phyloP scores from a whole-genome alignment of 805 yeast genomes.

The Yamadazyma philogaea region DNA sequence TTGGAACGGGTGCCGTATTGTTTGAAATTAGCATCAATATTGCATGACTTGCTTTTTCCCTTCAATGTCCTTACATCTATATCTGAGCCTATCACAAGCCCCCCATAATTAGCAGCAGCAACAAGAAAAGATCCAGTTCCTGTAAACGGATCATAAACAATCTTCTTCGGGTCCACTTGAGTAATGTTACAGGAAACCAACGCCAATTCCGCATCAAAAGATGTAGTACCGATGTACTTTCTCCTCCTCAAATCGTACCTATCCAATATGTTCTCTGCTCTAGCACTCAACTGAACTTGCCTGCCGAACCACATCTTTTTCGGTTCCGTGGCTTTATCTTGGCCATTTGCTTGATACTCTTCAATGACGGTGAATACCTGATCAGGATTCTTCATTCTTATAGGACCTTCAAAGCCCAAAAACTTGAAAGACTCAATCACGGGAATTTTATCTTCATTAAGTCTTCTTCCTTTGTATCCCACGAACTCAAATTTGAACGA shows the following conservation, averaged over 20 bases:
- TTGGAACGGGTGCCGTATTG: conserved; percentile 60
- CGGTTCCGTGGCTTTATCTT: conserved; percentile 50
- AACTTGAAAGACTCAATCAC: conserved; percentile 72
- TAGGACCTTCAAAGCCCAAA: conserved; percentile 71
- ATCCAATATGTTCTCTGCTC: conserved; percentile 66
- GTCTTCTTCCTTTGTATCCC: conserved; percentile 69
- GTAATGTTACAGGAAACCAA: conserved; percentile 85
- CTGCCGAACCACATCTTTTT: conserved; percentile 71
- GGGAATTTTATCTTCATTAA: conserved; percentile 47
- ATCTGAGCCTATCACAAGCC: conserved; percentile 80
- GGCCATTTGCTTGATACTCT: conserved; percentile 54
- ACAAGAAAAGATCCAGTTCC: conserved; percentile 95
- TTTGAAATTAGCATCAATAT: conserved; percentile 63
- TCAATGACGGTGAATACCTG: conserved; percentile 70
- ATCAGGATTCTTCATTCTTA: conserved; percentile 74
- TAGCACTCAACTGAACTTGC: conserved; percentile 57
- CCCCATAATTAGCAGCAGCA: conserved; percentile 84
- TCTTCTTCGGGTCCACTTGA: conserved; percentile 59
- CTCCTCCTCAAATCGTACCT: conserved; percentile 77
- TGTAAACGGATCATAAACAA: conserved; percentile 90
- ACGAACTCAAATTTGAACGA: conserved; percentile 81
- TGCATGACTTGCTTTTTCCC: conserved; percentile 58
- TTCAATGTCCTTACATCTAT: conserved; percentile 78
- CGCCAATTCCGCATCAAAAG: conserved; percentile 92
- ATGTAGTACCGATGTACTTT: conserved; percentile 90